phyloP scores from a whole-genome alignment of 2,329 filamentous ascomycete genomes.

The Xylariaceae sp. region DNA sequence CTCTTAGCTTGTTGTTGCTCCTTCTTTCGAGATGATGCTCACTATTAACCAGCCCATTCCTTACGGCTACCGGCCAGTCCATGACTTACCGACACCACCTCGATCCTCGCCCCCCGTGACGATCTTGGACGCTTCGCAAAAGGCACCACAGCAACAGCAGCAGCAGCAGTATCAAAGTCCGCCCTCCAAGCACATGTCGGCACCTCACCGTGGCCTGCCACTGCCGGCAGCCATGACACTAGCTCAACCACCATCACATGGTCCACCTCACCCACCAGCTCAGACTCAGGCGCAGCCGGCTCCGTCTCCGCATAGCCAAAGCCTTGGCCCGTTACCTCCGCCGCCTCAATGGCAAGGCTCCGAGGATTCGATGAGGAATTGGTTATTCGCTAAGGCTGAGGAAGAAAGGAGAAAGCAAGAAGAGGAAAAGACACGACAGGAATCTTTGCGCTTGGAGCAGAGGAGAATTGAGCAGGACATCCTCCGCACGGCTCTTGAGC shows the following conservation, averaged over 20 bases:
- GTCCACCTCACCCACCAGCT: slow-evolving; percentile 39
- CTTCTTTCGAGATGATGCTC: slow-evolving; percentile 59
- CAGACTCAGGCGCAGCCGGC: slow-evolving; percentile 42
- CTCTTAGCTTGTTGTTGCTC: slow-evolving; percentile 35
- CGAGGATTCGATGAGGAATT: slow-evolving; percentile 75
- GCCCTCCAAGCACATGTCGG: slow-evolving; percentile 67
- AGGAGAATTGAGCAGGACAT: slow-evolving; percentile 76
- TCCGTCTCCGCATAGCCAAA: slow-evolving; percentile 48
- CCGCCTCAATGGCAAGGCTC: slow-evolving; percentile 71
- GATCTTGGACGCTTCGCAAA: slow-evolving; percentile 55
- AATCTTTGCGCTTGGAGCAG: slow-evolving; percentile 73
- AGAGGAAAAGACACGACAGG: slow-evolving; percentile 72
- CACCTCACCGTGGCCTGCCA: slow-evolving; percentile 72
- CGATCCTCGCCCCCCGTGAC: slow-evolving; percentile 62
- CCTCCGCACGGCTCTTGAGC: slow-evolving; percentile 69
- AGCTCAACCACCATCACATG: slow-evolving; percentile 49
- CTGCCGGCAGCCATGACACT: slow-evolving; percentile 71
- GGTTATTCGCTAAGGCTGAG: slow-evolving; percentile 74
- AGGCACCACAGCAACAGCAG: slow-evolving; percentile 48
- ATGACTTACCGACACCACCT: slow-evolving; percentile 68
- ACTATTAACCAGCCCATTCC: slow-evolving; percentile 65
- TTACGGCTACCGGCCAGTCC: slow-evolving; percentile 66
- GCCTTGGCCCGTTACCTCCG: slow-evolving; percentile 64
- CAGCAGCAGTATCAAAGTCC: slow-evolving; percentile 56
- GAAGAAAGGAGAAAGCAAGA: slow-evolving; percentile 77